These are phyloP conservation scores for Linderniella brevidens DNA, from an alignment of 257 asterid genomes.

Conservation along the genomic window DNA sequence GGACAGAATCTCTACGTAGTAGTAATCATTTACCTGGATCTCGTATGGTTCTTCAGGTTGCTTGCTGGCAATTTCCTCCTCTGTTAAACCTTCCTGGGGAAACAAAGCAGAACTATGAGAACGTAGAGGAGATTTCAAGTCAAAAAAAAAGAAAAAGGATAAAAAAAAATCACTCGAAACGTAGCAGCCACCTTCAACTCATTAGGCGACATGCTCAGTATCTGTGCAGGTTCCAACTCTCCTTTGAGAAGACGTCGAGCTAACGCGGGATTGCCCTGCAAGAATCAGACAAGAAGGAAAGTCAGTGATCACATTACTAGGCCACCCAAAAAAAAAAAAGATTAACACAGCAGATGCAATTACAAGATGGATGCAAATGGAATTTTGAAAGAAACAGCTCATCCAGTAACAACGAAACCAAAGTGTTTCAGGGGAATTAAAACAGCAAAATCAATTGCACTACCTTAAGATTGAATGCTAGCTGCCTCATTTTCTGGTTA, in stretches of 20 bases:
- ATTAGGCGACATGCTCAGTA: constrained; percentile 53
- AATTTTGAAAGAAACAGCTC: background rate
- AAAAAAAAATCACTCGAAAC: background rate
- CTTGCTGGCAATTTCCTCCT: constrained; percentile 57
- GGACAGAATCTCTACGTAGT: constrained; percentile 8
- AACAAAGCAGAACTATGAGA: constrained; percentile 8
- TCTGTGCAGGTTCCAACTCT: constrained; percentile 66
- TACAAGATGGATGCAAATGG: background rate
- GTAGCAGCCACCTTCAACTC: constrained; percentile 51
- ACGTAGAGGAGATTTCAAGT: background rate
- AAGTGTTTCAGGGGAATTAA: background rate
- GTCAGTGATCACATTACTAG: constrained; percentile 6
- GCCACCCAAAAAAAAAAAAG: constrained; percentile 5
- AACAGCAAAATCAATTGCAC: background rate
- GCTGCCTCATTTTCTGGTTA: constrained; percentile 67
- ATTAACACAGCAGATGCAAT: background rate
- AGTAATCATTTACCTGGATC: constrained; percentile 37
- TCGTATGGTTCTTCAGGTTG: constrained; percentile 59
- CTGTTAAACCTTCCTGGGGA: constrained; percentile 75
- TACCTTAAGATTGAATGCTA: constrained; percentile 64
- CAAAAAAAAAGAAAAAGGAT: background rate
- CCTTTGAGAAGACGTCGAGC: constrained; percentile 52
- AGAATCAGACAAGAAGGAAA: constrained; percentile 4
- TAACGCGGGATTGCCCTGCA: constrained; percentile 36
- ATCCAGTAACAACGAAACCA: background rate